phyloP scores from a whole-genome alignment of 306 rosid genomes.

The Luffa aegyptiaca region DNA sequence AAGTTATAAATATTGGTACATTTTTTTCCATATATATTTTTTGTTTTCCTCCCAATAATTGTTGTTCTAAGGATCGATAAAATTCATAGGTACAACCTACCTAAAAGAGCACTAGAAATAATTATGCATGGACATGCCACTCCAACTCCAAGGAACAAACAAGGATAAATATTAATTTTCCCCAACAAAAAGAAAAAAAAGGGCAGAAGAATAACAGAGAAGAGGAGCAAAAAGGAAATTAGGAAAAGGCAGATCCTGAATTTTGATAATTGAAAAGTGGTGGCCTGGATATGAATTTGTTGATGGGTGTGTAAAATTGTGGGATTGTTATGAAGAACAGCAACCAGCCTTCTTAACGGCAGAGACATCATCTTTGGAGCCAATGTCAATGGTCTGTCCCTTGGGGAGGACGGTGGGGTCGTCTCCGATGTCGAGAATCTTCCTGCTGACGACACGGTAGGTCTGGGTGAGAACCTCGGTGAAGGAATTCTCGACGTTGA shows the following conservation, averaged over 20 bases:
- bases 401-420: slow-evolving; percentile 67
- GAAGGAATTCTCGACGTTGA: slow-evolving; percentile 70
- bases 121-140: background rate
- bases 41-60: background rate
- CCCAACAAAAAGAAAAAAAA: background rate
- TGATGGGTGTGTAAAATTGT: no score
- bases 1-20: background rate
- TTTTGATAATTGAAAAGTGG: no score
- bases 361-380: slow-evolving; percentile 63
- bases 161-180: background rate
- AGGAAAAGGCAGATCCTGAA: no score
- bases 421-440: slow-evolving; percentile 69
- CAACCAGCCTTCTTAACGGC: slow-evolving; percentile 63
- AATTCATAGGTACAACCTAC: background rate
- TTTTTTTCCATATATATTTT: background rate
- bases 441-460: slow-evolving; percentile 58
- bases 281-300: no score
- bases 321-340: slow-evolving; percentile 49
- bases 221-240: no score
- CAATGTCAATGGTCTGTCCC: slow-evolving; percentile 71
- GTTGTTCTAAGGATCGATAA: background rate
- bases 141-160: background rate
- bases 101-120: background rate
- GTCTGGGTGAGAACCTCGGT: slow-evolving; percentile 78
- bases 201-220: no score